These are phyloP conservation scores for Melanogaster broomeanus DNA, from an alignment of 768 basidiomycete genomes.

Conservation along the genomic window DNA sequence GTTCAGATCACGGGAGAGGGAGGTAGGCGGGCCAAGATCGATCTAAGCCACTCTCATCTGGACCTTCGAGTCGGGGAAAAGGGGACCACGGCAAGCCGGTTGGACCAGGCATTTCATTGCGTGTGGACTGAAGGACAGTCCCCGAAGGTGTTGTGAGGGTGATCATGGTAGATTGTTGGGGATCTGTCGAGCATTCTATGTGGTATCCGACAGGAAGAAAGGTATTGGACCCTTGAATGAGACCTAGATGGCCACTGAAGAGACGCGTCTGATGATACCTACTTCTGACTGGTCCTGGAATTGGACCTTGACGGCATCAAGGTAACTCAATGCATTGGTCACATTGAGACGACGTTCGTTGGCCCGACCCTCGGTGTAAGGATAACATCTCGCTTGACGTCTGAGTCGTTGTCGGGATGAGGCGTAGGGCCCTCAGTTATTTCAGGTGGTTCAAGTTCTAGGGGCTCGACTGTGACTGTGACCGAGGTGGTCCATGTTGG, in stretches of 20 bases:
- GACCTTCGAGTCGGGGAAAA: conserved; percentile 19
- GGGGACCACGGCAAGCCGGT: conserved; percentile 42
- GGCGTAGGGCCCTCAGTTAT: conserved; percentile 10
- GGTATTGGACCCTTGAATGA: conserved; percentile 98
- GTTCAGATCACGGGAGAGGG: conserved; percentile 20
- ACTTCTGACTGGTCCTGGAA: conserved; percentile 61
- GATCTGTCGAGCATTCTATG: conserved; percentile 76
- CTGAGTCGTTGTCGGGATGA: neutral
- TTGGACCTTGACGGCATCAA: conserved; percentile 64
- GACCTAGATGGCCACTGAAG: conserved; percentile 84
- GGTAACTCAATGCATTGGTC: conserved; percentile 60
- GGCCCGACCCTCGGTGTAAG: conserved; percentile 26
- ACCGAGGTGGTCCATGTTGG: too few relatives aligned
- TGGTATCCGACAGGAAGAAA: conserved; percentile 94
- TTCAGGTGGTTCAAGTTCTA: conserved; percentile 7
- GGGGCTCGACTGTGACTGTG: conserved; percentile 5
- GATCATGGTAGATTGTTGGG: conserved; percentile 64
- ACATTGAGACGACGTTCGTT: conserved; percentile 55
- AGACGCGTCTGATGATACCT: conserved; percentile 96
- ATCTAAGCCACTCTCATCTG: neutral
- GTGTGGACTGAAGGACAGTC: conserved; percentile 56
- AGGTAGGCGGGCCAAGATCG: conserved; percentile 4
- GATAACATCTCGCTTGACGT: conserved; percentile 26
- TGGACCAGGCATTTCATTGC: conserved; percentile 41
- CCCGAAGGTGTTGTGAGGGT: conserved; percentile 80